These are phyloP conservation scores for Tylopilus cervinicoccineus DNA, from an alignment of 768 basidiomycete genomes.

Conservation along the genomic window DNA sequence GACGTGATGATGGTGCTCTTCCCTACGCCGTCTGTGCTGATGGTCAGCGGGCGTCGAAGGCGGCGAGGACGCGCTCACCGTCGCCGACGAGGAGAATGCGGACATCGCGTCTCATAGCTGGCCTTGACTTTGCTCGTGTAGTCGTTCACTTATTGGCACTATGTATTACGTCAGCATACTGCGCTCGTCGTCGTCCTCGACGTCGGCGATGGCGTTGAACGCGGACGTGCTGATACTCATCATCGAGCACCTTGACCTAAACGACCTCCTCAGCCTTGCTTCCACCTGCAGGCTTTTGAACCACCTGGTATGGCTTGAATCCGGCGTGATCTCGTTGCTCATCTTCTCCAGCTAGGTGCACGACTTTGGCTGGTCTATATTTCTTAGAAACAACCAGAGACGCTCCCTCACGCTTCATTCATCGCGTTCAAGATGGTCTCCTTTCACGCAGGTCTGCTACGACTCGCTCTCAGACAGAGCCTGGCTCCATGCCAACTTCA, in stretches of 20 bases:
- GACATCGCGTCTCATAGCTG: slow-evolving; percentile 83
- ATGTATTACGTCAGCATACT: slow-evolving; percentile 19
- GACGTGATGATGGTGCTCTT: slow-evolving; percentile 98
- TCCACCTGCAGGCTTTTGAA: slow-evolving; percentile 28
- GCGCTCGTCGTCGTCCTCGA: not conserved
- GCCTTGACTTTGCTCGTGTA: slow-evolving; percentile 12
- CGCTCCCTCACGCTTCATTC: slow-evolving; percentile 50
- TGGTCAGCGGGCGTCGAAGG: not conserved
- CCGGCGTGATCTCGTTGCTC: not conserved
- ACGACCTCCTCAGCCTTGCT: slow-evolving; percentile 37
- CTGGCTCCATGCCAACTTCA: slow-evolving; percentile 49
- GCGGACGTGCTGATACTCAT: slow-evolving; percentile 55
- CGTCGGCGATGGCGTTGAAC: slow-evolving; percentile 34
- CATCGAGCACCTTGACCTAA: slow-evolving; percentile 40
- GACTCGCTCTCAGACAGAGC: slow-evolving; percentile 48
- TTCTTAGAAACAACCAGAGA: slow-evolving; percentile 48
- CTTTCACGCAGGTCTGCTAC: slow-evolving; percentile 44
- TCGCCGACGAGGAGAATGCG: slow-evolving; percentile 93
- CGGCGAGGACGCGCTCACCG: slow-evolving; percentile 47
- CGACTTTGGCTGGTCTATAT: slow-evolving; percentile 56
- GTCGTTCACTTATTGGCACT: not conserved
- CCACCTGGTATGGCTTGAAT: slow-evolving; percentile 35
- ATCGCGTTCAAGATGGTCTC: slow-evolving; percentile 42
- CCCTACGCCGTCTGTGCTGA: slow-evolving; percentile 83
- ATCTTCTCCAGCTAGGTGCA: slow-evolving; percentile 41